A percentile compares a stretch with the other conserved stretches of the same genome.
Conservation (phyloP, 2,329 filamentous ascomycete genomes). For the Arachnomyces sp. region DNA sequence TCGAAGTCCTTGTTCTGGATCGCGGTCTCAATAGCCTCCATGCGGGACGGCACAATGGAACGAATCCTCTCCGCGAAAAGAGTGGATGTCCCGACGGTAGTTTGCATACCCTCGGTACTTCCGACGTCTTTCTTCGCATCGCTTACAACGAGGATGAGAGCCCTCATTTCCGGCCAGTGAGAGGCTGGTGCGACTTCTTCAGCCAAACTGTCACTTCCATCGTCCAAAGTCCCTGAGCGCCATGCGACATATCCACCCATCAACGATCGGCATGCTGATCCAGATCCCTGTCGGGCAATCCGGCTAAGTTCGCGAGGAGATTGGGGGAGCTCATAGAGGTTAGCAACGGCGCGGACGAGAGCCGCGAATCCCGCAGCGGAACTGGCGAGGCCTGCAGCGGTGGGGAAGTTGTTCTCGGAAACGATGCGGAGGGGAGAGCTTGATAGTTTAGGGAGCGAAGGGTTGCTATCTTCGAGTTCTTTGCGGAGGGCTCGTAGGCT, state of each 20-base stretch:
- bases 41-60: slow-evolving; percentile 70
- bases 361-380: slow-evolving; percentile 60
- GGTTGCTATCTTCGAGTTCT: slow-evolving; percentile 62
- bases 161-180: slow-evolving; percentile 95
- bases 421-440: slow-evolving; percentile 72
- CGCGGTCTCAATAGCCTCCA: slow-evolving; percentile 77
- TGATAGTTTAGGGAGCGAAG: slow-evolving; percentile 74
- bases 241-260: slow-evolving; percentile 96
- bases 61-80: slow-evolving; percentile 71
- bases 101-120: slow-evolving; percentile 92
- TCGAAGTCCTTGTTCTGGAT: slow-evolving; percentile 72
- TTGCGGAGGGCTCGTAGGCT: slow-evolving; percentile 72
- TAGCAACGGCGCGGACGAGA: slow-evolving; percentile 69
- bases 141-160: slow-evolving; percentile 80
- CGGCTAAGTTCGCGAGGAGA: slow-evolving; percentile 74
- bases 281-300: slow-evolving; percentile 87
- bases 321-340: slow-evolving; percentile 79
- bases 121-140: slow-evolving; percentile 94
- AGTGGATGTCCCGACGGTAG: slow-evolving; percentile 83
- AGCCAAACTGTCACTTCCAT: slow-evolving; percentile 80
- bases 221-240: slow-evolving; percentile 65
- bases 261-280: slow-evolving; percentile 84
- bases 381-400: slow-evolving; percentile 73
- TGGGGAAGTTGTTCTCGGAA: slow-evolving; percentile 98
- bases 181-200: slow-evolving; percentile 78